A percentile compares a stretch with the other conserved stretches of the same genome.
Conservation (phyloP, 768 basidiomycete species). For the Mycena galopus region DNA sequence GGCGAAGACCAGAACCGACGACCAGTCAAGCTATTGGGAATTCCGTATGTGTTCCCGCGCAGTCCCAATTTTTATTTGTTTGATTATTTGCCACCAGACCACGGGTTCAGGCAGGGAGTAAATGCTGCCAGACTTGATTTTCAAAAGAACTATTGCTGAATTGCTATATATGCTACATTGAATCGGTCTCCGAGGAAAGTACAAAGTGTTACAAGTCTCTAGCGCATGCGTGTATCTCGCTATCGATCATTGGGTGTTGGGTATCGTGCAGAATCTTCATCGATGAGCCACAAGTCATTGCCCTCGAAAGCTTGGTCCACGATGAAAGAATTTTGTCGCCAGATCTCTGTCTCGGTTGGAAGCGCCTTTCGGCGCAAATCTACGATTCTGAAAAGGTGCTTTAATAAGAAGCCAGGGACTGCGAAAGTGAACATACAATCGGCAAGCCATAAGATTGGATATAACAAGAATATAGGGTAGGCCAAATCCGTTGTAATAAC, state of each 20-base stretch:
- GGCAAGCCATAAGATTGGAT: slow-evolving; percentile 55
- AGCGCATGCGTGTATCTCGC: neutral
- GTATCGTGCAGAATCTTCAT: neutral
- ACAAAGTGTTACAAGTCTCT: neutral
- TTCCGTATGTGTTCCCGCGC: slow-evolving; percentile 58
- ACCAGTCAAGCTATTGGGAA: slow-evolving; percentile 73
- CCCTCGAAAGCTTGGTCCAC: slow-evolving; percentile 34
- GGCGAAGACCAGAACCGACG: slow-evolving; percentile 59
- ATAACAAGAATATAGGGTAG: slow-evolving; percentile 52
- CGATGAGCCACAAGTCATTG: slow-evolving; percentile 26
- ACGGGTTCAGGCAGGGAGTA: slow-evolving; percentile 73
- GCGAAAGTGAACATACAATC: slow-evolving; percentile 43
- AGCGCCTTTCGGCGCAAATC: slow-evolving; percentile 53
- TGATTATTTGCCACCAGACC: slow-evolving; percentile 50
- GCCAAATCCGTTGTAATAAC: slow-evolving; percentile 49
- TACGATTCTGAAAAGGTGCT: slow-evolving; percentile 48
- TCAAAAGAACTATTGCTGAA: slow-evolving; percentile 44
- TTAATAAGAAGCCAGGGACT: neutral
- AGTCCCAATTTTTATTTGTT: neutral
- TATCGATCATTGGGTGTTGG: too few species aligned
- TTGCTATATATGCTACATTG: slow-evolving; percentile 1
- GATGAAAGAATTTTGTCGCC: slow-evolving; percentile 45
- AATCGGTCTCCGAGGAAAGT: neutral
- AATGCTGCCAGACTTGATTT: slow-evolving; percentile 57
- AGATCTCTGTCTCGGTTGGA: slow-evolving; percentile 50